A percentile compares a stretch with the other conserved stretches of the same genome.
These are phyloP conservation scores for Teunomyces cretensis DNA, from an alignment of 805 yeast species.

Conservation along the genomic window DNA sequence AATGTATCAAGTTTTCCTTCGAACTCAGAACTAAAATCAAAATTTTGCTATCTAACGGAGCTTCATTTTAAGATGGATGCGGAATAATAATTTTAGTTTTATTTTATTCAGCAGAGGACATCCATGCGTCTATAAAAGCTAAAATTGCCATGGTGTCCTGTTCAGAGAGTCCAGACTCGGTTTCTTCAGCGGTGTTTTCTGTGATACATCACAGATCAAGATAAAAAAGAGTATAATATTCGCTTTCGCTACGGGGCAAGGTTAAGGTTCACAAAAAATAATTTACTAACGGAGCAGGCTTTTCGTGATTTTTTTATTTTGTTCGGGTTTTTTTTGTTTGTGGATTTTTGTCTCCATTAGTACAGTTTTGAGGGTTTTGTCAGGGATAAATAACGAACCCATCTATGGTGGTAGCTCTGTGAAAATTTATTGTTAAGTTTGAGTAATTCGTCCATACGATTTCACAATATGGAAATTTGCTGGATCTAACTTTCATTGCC, in stretches of 20 bases:
- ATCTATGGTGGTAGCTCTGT: not conserved
- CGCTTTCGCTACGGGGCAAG: not conserved
- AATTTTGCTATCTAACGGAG: not conserved
- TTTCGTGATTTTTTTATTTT: not conserved
- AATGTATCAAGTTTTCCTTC: not conserved
- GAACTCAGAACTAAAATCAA: not conserved
- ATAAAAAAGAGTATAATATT: no score
- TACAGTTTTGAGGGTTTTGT: not conserved
- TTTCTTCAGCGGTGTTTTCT: not conserved
- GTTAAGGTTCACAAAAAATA: not conserved
- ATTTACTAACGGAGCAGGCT: not conserved
- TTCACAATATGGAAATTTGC: not conserved
- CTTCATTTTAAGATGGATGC: no score
- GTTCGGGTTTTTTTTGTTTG: no score
- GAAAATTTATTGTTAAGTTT: no score
- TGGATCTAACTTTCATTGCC: not conserved
- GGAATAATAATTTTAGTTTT: no score
- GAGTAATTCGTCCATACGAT: not conserved
- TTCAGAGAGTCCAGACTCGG: not conserved
- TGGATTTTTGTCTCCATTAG: not conserved
- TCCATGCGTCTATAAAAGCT: not conserved
- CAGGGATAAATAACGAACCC: not conserved
- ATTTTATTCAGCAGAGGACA: not conserved
- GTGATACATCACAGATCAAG: no score
- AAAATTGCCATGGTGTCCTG: not conserved